Evolutionary conservation across 2,329 filamentous ascomycete genomes (phyloP), one percentile per base, ranked within the genome.

Genomic region (Ilyonectria mors-panacis): DNA sequence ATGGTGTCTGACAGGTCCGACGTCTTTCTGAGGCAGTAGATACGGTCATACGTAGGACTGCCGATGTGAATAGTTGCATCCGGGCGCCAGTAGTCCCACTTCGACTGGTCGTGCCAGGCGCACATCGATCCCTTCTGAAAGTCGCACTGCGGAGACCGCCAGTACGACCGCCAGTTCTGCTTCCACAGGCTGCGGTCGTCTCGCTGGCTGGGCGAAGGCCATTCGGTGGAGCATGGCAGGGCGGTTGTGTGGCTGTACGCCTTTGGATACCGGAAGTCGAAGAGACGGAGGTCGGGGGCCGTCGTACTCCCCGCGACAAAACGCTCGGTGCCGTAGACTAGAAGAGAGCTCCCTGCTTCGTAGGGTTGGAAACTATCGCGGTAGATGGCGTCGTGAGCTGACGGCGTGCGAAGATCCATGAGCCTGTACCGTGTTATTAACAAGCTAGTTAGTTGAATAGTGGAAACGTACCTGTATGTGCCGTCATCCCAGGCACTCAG

Each of bases 401-500:
- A 85, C 0, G 85, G 82, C 0, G 85, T 85, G 13, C 87, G 83
- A 2, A 87, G 72, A 67, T 89, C 87, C 63, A 83, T 80, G 1
- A 88, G 82, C 26, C 80, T 83, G 50, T 19, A 2, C 3, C 17
- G n/a, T 17, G 30, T 68, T 39, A 70, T 70, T 7, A 33, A 10
- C 15, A 53, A 7, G 19, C 10, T 9, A 5, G 1, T 8, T 47
- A 17, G 8, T 30, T 2, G n/a, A 6, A 26, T 23, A 26, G 55
- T 15, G 42, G 42, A 17, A 50, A 67, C 75, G 60, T 65, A 78
- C 74, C 84, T 81, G 59, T 84, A 82, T 1, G 83, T 86, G 9
- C 86, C 86, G 60, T 88, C 86, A 48, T 85, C 82, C 86, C 87
- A 89, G 4, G 85, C 81, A 61, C 82, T 86, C 13, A 89, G 79